Conservation (phyloP, 1,284 basidiomycete genomes). For the Cryptococcus amylolentus region DNA sequence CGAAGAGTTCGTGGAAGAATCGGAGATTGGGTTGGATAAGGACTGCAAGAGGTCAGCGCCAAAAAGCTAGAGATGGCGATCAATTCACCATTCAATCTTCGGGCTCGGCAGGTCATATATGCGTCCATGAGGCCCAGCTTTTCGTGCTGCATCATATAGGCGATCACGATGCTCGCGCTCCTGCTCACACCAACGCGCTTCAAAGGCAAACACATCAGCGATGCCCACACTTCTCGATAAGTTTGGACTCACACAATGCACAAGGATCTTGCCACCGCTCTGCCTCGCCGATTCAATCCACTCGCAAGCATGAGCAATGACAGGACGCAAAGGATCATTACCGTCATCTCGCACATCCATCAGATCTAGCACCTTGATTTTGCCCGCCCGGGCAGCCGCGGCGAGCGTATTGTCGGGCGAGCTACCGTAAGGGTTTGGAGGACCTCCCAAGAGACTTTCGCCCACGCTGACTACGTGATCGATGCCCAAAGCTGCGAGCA, state of each 20-base stretch:
- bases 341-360: slow-evolving; percentile 71
- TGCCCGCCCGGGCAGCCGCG: slow-evolving; percentile 34
- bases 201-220: not conserved
- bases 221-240: not conserved
- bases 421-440: slow-evolving; percentile 11
- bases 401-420: slow-evolving; percentile 37
- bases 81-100: slow-evolving; percentile 44
- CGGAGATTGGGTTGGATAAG: slow-evolving; percentile 93
- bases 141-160: slow-evolving; percentile 95
- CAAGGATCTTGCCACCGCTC: slow-evolving; percentile 82
- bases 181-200: slow-evolving; percentile 84
- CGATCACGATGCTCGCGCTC: slow-evolving; percentile 91
- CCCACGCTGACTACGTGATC: slow-evolving; percentile 97
- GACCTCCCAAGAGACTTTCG: slow-evolving; percentile 55
- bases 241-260: slow-evolving; percentile 65
- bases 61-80: not conserved
- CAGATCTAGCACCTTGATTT: slow-evolving; percentile 47
- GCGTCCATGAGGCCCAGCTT: slow-evolving; percentile 82
- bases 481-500: slow-evolving; percentile 94
- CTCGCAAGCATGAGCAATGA: slow-evolving; percentile 79
- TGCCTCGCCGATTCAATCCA: slow-evolving; percentile 86
- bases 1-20: slow-evolving; percentile 85
- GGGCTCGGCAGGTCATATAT: slow-evolving; percentile 60
- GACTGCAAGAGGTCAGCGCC: slow-evolving; percentile 48
- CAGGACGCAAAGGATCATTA: slow-evolving; percentile 85